Percentiles rank a stretch among this genome's conserved stretches.
phyloP scores from a whole-genome alignment of 1,284 basidiomycete species.

The Porogramme epimiltina region DNA sequence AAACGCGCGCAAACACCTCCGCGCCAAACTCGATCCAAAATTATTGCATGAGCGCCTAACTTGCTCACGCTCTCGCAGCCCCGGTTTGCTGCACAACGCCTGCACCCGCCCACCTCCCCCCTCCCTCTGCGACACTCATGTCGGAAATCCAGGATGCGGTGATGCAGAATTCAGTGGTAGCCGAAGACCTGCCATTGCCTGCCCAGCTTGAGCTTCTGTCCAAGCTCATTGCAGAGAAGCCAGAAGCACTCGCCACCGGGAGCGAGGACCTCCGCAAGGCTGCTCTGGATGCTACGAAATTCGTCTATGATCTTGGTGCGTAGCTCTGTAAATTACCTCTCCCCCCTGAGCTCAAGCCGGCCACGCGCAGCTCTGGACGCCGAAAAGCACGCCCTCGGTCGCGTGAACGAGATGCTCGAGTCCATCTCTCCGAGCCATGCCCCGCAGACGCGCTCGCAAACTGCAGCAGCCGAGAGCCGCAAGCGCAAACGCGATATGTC shows the following conservation, averaged over 20 bases:
- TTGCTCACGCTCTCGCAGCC: not conserved
- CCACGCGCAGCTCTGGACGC: conserved; percentile 54
- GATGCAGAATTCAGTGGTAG: not conserved
- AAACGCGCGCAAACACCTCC: conserved; percentile 16
- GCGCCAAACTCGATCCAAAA: conserved; percentile 20
- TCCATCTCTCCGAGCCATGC: conserved; percentile 64
- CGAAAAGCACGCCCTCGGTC: conserved; percentile 64
- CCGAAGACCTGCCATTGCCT: conserved; percentile 31
- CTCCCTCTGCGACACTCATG: not conserved
- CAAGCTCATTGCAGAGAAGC: conserved; percentile 50
- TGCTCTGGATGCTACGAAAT: conserved; percentile 73
- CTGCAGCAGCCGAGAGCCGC: conserved; percentile 34
- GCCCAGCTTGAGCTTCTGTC: conserved; percentile 51
- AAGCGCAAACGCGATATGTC: conserved; percentile 42
- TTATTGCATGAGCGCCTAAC: conserved; percentile 17
- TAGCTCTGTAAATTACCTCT: conserved; percentile 24
- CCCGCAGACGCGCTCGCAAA: conserved; percentile 72
- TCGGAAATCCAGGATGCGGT: not conserved
- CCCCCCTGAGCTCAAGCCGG: not conserved
- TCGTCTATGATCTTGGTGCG: conserved; percentile 79
- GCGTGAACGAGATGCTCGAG: conserved; percentile 68
- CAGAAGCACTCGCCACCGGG: conserved; percentile 58
- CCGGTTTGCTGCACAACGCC: not conserved
- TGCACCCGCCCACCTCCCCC: not conserved
- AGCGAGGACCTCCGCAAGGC: conserved; percentile 57